Percentiles rank a stretch among this genome's conserved stretches.
These are phyloP conservation scores for Coprinopsis strossmayeri DNA, from an alignment of 768 basidiomycete genomes.

Conservation along the genomic window DNA sequence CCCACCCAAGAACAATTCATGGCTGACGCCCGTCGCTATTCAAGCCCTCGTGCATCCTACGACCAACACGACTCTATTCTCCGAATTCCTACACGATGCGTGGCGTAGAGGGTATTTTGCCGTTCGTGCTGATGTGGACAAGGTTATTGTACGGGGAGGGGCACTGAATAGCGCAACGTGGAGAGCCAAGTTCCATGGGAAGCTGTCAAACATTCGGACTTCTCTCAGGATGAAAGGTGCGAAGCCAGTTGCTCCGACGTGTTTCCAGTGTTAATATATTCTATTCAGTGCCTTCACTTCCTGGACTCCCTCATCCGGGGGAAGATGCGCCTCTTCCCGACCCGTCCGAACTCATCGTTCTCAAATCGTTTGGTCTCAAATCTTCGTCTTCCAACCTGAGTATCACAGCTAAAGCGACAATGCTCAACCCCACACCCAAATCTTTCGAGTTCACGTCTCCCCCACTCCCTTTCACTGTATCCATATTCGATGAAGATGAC, in stretches of 20 bases:
- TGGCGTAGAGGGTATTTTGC: slow-evolving; percentile 50
- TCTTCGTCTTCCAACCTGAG: slow-evolving; percentile 26
- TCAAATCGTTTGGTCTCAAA: slow-evolving; percentile 46
- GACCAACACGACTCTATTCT: slow-evolving; percentile 38
- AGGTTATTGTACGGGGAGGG: slow-evolving; percentile 48
- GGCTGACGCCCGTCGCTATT: slow-evolving; percentile 51
- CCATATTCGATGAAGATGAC: slow-evolving; percentile 30
- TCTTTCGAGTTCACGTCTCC: slow-evolving; percentile 46
- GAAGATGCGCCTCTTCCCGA: slow-evolving; percentile 43
- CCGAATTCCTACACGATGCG: slow-evolving; percentile 46
- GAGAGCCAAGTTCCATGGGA: slow-evolving; percentile 34
- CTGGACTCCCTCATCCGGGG: slow-evolving; percentile 61
- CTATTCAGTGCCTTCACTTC: slow-evolving; percentile 53
- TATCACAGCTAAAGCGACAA: slow-evolving; percentile 47
- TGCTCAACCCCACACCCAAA: slow-evolving; percentile 51
- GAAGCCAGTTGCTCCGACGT: slow-evolving; percentile 19
- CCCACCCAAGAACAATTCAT: slow-evolving; percentile 43
- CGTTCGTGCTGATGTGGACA: slow-evolving; percentile 35
- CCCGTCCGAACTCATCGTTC: slow-evolving; percentile 51
- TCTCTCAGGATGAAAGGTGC: slow-evolving; percentile 47
- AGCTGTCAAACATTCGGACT: slow-evolving; percentile 39
- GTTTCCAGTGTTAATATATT: slow-evolving; percentile 7
- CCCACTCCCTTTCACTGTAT: slow-evolving; percentile 55
- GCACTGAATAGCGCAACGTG: slow-evolving; percentile 35
- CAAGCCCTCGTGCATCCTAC: slow-evolving; percentile 49